Conservation (phyloP, 78 protist species). For the Neovahlkampfia damariscottae region DNA sequence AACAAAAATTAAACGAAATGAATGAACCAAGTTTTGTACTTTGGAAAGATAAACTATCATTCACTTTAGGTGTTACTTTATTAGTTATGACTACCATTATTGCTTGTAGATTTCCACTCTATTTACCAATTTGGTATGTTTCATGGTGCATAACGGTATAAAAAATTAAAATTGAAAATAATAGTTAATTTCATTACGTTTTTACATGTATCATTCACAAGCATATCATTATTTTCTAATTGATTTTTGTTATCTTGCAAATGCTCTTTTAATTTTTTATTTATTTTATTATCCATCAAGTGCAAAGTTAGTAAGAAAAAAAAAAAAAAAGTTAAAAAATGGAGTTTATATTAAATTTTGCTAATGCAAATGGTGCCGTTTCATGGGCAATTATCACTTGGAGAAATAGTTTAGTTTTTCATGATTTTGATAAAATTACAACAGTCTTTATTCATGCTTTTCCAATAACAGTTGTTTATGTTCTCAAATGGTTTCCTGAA, state of each 20-base stretch:
- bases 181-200: neutral
- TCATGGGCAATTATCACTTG: slow-evolving; percentile 10
- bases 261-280: neutral
- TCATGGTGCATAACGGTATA: slow-evolving; percentile 3
- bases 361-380: slow-evolving; percentile 6
- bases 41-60: neutral
- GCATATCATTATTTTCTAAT: neutral
- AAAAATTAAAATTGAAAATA: neutral
- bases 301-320: neutral
- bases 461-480: slow-evolving; percentile 1
- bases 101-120: neutral
- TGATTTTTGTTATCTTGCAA: slow-evolving; percentile 4
- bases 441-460: slow-evolving; percentile 20
- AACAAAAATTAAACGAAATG: neutral
- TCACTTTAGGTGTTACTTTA: neutral
- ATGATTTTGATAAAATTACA: slow-evolving; percentile 17
- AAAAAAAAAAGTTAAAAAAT: neutral
- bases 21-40: neutral
- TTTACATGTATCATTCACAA: neutral
- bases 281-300: neutral
- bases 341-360: neutral
- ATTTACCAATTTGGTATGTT: neutral
- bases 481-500: slow-evolving; percentile 6
- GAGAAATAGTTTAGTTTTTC: slow-evolving; percentile 25
- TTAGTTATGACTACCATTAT: neutral